Evolutionary conservation across 2,329 filamentous ascomycete genomes (phyloP).

Genomic region (Microdochium paspali): DNA sequence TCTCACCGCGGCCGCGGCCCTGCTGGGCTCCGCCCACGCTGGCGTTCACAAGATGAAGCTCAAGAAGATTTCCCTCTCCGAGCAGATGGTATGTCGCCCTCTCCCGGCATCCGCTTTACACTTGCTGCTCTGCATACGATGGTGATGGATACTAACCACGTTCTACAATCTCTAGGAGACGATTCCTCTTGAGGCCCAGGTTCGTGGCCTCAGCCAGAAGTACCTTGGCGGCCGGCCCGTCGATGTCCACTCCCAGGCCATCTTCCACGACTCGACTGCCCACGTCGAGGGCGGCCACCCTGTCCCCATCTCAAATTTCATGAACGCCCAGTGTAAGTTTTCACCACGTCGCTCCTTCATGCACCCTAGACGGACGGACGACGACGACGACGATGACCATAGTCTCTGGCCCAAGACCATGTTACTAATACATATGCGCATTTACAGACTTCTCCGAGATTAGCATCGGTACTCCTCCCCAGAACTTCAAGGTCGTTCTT

Average conservation of each 20-base stretch:
- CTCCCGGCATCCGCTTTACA: not conserved
- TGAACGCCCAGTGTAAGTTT: constrained; percentile 92
- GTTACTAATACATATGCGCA: constrained; percentile 2
- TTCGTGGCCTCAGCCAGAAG: constrained; percentile 83
- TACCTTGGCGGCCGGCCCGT: constrained; percentile 75
- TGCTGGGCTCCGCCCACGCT: constrained; percentile 75
- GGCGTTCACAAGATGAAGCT: constrained; percentile 95
- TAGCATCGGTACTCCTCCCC: constrained; percentile 79
- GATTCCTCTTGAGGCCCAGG: constrained; percentile 71
- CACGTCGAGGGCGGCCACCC: constrained; percentile 61
- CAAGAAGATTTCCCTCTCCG: constrained; percentile 85
- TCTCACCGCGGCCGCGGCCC: constrained; percentile 66
- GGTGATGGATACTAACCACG: too few relatives aligned
- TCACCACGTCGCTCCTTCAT: not conserved
- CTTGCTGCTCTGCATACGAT: constrained; percentile 8
- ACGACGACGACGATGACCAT: not conserved
- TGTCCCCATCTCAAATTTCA: constrained; percentile 90
- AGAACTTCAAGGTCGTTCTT: constrained; percentile 96
- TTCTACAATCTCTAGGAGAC: constrained; percentile 49
- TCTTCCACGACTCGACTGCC: constrained; percentile 69
- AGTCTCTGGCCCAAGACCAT: too few relatives aligned
- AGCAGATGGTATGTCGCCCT: constrained; percentile 72
- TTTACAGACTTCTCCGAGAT: constrained; percentile 89
- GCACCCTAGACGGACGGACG: not conserved
- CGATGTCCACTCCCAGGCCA: constrained; percentile 58